These are phyloP conservation scores for Ananas comosus DNA, from an alignment of 176 grass and related monocot genomes.

Conservation along the genomic window DNA sequence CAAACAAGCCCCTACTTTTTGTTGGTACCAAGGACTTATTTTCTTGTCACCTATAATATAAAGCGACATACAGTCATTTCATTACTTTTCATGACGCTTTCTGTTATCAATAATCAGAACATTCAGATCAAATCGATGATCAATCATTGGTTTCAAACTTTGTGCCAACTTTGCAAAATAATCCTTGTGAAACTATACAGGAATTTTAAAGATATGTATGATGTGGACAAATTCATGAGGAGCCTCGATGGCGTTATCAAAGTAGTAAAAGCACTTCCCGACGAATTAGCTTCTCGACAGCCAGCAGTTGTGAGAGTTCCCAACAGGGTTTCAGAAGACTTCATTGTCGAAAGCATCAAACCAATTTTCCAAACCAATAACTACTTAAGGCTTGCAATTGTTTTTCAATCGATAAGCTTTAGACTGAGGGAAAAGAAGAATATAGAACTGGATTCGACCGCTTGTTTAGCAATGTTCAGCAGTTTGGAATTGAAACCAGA, in stretches of 20 bases:
- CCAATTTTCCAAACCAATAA: constrained; percentile 67
- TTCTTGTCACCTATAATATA: background rate
- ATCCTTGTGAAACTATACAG: constrained; percentile 31
- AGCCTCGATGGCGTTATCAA: constrained; percentile 63
- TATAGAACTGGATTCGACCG: constrained; percentile 51
- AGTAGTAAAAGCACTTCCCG: constrained; percentile 44
- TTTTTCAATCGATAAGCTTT: constrained; percentile 62
- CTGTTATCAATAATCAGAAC: background rate
- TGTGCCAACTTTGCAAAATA: background rate
- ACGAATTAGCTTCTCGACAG: constrained; percentile 43
- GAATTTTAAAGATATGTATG: constrained; percentile 84
- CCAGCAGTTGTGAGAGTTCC: constrained; percentile 70
- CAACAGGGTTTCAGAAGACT: constrained; percentile 48
- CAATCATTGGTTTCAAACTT: background rate
- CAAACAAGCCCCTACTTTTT: too few species aligned
- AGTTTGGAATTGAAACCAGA: constrained; percentile 55
- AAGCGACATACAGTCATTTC: background rate
- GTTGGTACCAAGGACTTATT: background rate
- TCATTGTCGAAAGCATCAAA: constrained; percentile 49
- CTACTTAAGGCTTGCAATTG: constrained; percentile 49
- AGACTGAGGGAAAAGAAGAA: constrained; percentile 41
- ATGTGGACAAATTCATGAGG: constrained; percentile 52
- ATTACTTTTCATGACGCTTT: background rate
- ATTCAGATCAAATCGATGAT: constrained; percentile 11
- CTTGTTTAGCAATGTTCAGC: constrained; percentile 77